phyloP scores from a whole-genome alignment of 2,329 filamentous ascomycete genomes.

The Xylariomycetidae sp. region DNA sequence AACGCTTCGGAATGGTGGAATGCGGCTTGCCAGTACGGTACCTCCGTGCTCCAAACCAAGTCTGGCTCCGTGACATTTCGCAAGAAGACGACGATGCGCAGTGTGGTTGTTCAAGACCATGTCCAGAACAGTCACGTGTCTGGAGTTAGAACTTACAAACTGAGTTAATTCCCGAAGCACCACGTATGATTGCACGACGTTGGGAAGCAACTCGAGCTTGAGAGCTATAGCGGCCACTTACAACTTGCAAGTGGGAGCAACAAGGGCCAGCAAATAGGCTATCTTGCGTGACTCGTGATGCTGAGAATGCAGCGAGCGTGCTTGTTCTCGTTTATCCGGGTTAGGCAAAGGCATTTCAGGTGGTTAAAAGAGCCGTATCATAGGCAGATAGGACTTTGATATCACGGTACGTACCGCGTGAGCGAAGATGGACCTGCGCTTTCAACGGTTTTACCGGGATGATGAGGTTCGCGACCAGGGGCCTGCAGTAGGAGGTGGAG shows the following conservation, averaged over 20 bases:
- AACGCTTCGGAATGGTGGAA: too few species aligned
- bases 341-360: conserved; percentile 7
- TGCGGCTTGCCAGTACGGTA: too few species aligned
- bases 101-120: too few species aligned
- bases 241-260: neutral
- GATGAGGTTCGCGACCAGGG: conserved; percentile 9
- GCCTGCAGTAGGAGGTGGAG: conserved; percentile 10
- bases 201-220: conserved; percentile 12
- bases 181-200: conserved; percentile 12
- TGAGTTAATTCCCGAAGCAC: too few species aligned
- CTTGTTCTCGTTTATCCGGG: neutral
- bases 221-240: conserved; percentile 3
- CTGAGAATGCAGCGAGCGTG: neutral
- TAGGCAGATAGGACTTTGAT: conserved; percentile 10
- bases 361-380: conserved; percentile 6
- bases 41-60: too few species aligned
- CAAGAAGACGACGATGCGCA: too few species aligned
- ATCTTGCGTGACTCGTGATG: conserved; percentile 4
- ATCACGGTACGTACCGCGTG: conserved; percentile 15
- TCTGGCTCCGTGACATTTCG: too few species aligned
- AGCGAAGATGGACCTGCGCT: conserved; percentile 11
- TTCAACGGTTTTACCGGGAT: conserved; percentile 18
- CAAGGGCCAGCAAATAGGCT: neutral
- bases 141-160: conserved; percentile 8
- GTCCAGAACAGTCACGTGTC: conserved; percentile 4